Evolutionary conservation across 139 green algal species (phyloP), one percentile per base, ranked within the genome.

Genomic region (Coelastrella sp.): DNA sequence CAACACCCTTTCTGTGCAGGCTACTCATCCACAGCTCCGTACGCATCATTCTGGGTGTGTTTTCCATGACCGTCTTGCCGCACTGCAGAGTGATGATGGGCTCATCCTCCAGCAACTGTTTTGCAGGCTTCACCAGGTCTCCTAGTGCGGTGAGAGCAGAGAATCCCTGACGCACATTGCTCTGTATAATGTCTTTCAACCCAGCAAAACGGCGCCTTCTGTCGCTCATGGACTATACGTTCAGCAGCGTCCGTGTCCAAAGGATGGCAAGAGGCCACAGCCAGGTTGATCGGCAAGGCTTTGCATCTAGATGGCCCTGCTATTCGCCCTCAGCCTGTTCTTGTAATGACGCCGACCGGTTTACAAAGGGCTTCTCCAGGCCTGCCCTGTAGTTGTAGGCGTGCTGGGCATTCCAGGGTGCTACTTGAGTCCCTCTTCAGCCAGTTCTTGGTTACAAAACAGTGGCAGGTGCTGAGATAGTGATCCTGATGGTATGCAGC

Each of bases 11-110:
- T 35, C 92, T 82, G 20, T 91, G 89, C 73, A 96, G 79, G 0
- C 89, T 83, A 20, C 87, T 93, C n/a, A 94, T 84, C 94, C 94
- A 96, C 5, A 96, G 91, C 85, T 96, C 94, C 5, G 83, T 79
- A 3, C 93, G 93, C 91, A 95, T 93, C 19, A 88, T 78, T 24
- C 91, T 87, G 7, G 91, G 90, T 25, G 74, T 78, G 9, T 74
- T 24, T 10, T 84, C 85, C 87, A 85, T 91, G 14, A 93, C 76
- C 7, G 76, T 89, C 61, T 87, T 84, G 10, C 93, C 93, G 0
- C 94, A 92, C 89, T 95, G 93, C 68, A 95, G 78, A 11, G 91
- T 93, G 15, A 95, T 87, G n/a, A 90, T 75, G 11, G 84, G 24
- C 9, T 90, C 88, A 61, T 95, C 92, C 12, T 94, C 92, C 7